A percentile compares a stretch with the other conserved stretches of the same genome.
These are phyloP conservation scores for Amauroascus verrucosus DNA, from an alignment of 2,329 filamentous ascomycete genomes.

Conservation along the genomic window DNA sequence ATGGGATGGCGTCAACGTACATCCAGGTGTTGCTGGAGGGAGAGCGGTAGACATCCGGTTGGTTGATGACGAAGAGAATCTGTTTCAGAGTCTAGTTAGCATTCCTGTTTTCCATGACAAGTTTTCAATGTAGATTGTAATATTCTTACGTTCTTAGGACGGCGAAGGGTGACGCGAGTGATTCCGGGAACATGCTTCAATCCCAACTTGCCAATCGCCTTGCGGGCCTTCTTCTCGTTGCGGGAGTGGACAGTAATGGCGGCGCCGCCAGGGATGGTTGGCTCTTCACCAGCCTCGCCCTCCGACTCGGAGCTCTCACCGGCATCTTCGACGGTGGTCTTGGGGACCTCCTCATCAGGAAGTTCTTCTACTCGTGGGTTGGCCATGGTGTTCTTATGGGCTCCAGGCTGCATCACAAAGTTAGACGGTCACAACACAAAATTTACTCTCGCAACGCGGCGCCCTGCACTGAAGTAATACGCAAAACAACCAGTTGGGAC, in stretches of 20 bases:
- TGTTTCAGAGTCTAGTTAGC: slow-evolving; percentile 32
- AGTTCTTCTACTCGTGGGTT: slow-evolving; percentile 59
- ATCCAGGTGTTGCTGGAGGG: slow-evolving; percentile 99
- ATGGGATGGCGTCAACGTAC: slow-evolving; percentile 49
- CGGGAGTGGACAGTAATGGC: slow-evolving; percentile 89
- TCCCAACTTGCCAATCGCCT: slow-evolving; percentile 97
- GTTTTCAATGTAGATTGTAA: not conserved
- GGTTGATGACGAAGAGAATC: slow-evolving; percentile 99
- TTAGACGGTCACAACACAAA: not conserved
- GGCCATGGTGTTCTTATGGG: slow-evolving; percentile 35
- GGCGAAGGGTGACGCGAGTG: slow-evolving; percentile 91
- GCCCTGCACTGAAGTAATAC: not conserved
- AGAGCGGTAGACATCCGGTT: slow-evolving; percentile 98
- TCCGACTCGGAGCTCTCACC: slow-evolving; percentile 43
- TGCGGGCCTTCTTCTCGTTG: slow-evolving; percentile 99
- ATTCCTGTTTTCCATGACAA: not conserved
- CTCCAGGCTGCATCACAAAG: slow-evolving; percentile 1
- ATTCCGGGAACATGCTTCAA: slow-evolving; percentile 94
- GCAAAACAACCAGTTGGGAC: too few relatives aligned
- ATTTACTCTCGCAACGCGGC: not conserved
- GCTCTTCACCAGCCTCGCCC: slow-evolving; percentile 42
- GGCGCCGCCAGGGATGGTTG: slow-evolving; percentile 69
- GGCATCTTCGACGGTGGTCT: slow-evolving; percentile 68
- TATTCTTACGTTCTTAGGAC: slow-evolving; percentile 92
- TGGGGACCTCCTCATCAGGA: slow-evolving; percentile 75